Percentiles rank a stretch among this genome's conserved stretches.
Evolutionary conservation across 176 grass and related monocot species (phyloP).

Genomic region (Areca catechu): DNA sequence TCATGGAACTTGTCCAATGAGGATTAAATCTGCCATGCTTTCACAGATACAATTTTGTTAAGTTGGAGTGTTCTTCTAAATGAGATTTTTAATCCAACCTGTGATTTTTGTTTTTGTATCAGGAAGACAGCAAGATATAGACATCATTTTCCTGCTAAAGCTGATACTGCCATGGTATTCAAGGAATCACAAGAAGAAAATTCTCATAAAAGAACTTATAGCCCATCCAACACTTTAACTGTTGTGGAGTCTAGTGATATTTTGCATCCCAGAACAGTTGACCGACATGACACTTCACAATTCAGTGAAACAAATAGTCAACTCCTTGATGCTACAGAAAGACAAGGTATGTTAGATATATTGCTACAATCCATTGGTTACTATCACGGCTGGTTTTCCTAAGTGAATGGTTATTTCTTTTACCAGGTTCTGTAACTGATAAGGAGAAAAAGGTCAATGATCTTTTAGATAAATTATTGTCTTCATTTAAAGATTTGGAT

Average conservation of each 20-base stretch:
- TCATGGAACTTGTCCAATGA: no score
- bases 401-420: slow-evolving; percentile 8
- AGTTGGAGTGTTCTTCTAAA: no score
- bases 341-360: slow-evolving; percentile 31
- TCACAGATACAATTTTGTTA: no score
- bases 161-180: background rate
- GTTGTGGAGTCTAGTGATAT: background rate
- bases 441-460: slow-evolving; percentile 9
- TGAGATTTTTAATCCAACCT: no score
- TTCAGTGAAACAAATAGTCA: slow-evolving; percentile 6
- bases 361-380: slow-evolving; percentile 9
- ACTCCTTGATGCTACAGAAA: slow-evolving; percentile 20
- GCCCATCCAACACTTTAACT: background rate
- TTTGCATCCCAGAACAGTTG: slow-evolving; percentile 19
- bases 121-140: slow-evolving; percentile 13
- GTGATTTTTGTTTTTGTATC: background rate
- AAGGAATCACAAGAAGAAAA: slow-evolving; percentile 4
- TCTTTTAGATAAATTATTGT: slow-evolving; percentile 26
- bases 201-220: slow-evolving; percentile 3
- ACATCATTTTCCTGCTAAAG: background rate
- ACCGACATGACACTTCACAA: slow-evolving; percentile 15
- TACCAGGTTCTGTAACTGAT: slow-evolving; percentile 26
- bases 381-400: slow-evolving; percentile 9
- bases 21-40: no score
- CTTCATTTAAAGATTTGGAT: slow-evolving; percentile 29